Evolutionary conservation across 768 basidiomycete genomes (phyloP).

Genomic region (Nidularia pulvinata): DNA sequence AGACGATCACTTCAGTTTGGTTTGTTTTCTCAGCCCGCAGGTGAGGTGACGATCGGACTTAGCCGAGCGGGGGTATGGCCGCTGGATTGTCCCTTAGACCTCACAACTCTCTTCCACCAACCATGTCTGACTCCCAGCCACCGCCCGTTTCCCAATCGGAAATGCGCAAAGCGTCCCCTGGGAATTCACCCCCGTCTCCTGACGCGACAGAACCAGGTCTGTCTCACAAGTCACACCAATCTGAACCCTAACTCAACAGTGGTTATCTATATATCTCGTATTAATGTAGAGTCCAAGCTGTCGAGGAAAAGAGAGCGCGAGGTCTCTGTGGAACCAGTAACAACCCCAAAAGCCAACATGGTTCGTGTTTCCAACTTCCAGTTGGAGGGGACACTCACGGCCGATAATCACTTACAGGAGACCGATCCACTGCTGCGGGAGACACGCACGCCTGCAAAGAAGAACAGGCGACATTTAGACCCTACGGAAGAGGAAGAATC

Average conservation of each 20-base stretch:
- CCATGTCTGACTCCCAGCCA: slow-evolving; percentile 18
- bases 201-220: slow-evolving; percentile 42
- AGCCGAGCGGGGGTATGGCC: slow-evolving; percentile 16
- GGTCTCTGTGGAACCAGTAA: slow-evolving; percentile 70
- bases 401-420: slow-evolving; percentile 28
- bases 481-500: slow-evolving; percentile 65
- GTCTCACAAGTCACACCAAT: slow-evolving; percentile 7
- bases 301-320: slow-evolving; percentile 80
- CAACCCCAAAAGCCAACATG: slow-evolving; percentile 43
- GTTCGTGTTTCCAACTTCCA: neutral
- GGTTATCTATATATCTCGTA: slow-evolving; percentile 9
- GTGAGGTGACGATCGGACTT: slow-evolving; percentile 6
- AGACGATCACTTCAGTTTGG: neutral
- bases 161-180: slow-evolving; percentile 27
- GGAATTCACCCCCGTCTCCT: slow-evolving; percentile 46
- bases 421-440: slow-evolving; percentile 35
- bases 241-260: slow-evolving; percentile 7
- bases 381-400: neutral
- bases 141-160: no score
- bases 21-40: neutral
- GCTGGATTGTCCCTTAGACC: slow-evolving; percentile 15
- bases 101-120: no score
- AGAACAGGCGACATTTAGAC: slow-evolving; percentile 66
- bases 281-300: slow-evolving; percentile 37
- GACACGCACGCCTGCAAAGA: slow-evolving; percentile 69